These are phyloP conservation scores for Phoma sp. DNA, from an alignment of 2,329 filamentous ascomycete genomes.

Conservation along the genomic window DNA sequence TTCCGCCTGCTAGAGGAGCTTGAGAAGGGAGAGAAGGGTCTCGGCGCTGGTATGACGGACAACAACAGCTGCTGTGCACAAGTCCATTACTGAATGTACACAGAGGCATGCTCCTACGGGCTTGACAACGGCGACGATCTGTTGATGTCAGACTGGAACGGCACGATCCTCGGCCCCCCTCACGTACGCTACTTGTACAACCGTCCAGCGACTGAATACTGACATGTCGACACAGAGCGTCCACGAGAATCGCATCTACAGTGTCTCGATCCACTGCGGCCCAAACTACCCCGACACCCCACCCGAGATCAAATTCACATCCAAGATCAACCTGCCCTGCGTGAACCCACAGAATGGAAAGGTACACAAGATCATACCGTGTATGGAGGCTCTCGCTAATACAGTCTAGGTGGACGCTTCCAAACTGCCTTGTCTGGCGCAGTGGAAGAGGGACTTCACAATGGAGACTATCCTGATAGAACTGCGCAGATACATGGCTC, in stretches of 20 bases:
- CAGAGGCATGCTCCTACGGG: conserved; percentile 96
- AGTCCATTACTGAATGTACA: conserved; percentile 18
- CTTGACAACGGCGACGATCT: conserved; percentile 93
- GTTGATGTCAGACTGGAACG: conserved; percentile 98
- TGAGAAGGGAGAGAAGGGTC: conserved; percentile 97
- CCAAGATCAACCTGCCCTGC: conserved; percentile 94
- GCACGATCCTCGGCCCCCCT: conserved; percentile 94
- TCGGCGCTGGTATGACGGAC: conserved; percentile 74
- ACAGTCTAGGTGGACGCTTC: conserved; percentile 74
- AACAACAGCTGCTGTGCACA: not conserved
- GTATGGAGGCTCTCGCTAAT: conserved; percentile 1
- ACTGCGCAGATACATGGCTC: conserved; percentile 91
- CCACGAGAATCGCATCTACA: conserved; percentile 99
- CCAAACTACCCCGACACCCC: conserved; percentile 86
- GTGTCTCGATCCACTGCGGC: conserved; percentile 94
- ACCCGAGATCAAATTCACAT: conserved; percentile 89
- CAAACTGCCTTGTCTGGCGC: conserved; percentile 81
- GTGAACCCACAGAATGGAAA: conserved; percentile 81
- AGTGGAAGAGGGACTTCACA: conserved; percentile 92
- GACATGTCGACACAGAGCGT: conserved; percentile 67
- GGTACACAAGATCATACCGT: conserved; percentile 51
- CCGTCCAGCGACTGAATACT: not conserved
- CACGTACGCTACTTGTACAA: conserved; percentile 68
- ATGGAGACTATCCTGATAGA: conserved; percentile 95
- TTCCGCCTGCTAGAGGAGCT: conserved; percentile 96